These are phyloP conservation scores for Coemansia sp. DNA, from an alignment of 192 early-diverging fungal genomes.

Conservation along the genomic window DNA sequence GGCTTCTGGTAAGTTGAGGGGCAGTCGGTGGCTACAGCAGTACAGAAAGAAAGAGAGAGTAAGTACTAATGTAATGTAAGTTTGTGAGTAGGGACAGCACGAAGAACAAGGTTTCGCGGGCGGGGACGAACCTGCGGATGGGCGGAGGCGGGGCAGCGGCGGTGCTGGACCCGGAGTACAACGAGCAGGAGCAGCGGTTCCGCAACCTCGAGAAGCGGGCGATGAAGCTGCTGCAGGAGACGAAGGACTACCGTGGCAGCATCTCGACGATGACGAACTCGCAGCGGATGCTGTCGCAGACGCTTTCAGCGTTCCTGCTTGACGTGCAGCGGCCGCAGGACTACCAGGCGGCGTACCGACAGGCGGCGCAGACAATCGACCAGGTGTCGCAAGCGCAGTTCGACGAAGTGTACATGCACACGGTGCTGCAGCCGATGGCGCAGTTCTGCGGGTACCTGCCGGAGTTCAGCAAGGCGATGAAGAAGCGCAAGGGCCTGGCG, in stretches of 20 bases:
- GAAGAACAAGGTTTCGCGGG: conserved; percentile 35
- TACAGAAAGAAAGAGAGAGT: too few relatives aligned
- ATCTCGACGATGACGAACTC: conserved; percentile 80
- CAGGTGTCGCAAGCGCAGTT: conserved; percentile 76
- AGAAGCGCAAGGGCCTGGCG: conserved; percentile 81
- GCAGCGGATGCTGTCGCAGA: conserved; percentile 82
- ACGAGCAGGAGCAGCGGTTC: conserved; percentile 78
- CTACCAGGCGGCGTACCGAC: conserved; percentile 79
- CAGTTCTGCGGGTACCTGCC: conserved; percentile 85
- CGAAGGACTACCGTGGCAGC: conserved; percentile 89
- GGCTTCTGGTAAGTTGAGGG: too few relatives aligned
- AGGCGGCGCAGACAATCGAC: conserved; percentile 76
- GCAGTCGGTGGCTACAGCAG: too few relatives aligned
- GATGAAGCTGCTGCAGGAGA: conserved; percentile 82
- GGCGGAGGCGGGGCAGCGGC: conserved; percentile 13
- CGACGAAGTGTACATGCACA: conserved; percentile 78
- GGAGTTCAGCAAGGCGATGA: conserved; percentile 90
- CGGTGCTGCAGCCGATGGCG: conserved; percentile 89
- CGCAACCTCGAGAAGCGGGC: conserved; percentile 79
- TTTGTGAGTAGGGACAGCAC: conserved; percentile 52
- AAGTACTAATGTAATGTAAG: too few relatives aligned
- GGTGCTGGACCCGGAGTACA: conserved; percentile 67
- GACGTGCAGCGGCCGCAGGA: conserved; percentile 76
- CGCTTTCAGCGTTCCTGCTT: conserved; percentile 80
- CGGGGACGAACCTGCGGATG: conserved; percentile 29